A percentile compares a stretch with the other conserved stretches of the same genome.
These are phyloP conservation scores for Suillus paluster DNA, from an alignment of 768 basidiomycete species.

Conservation along the genomic window DNA sequence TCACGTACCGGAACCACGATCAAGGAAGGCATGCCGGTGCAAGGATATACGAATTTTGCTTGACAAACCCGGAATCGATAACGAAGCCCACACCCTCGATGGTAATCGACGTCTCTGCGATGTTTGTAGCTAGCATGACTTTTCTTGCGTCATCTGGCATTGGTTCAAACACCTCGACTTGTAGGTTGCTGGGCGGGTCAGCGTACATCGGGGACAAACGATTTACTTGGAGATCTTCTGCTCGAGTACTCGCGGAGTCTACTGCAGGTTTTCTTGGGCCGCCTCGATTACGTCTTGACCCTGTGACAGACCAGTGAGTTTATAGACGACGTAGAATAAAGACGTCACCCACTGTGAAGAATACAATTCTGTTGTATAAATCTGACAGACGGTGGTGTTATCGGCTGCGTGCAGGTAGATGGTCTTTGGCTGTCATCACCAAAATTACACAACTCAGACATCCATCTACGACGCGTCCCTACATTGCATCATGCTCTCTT, in stretches of 20 bases:
- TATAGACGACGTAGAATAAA: neutral
- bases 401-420: slow-evolving; percentile 99
- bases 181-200: slow-evolving; percentile 99
- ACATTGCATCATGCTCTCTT: no score
- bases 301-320: slow-evolving; percentile 33
- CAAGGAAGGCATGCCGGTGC: slow-evolving; percentile 97
- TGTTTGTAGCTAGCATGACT: slow-evolving; percentile 97
- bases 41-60: slow-evolving; percentile 98
- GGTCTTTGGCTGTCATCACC: slow-evolving; percentile 99
- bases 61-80: slow-evolving; percentile 98
- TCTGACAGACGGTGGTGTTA: slow-evolving; percentile 98
- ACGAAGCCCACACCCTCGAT: slow-evolving; percentile 99
- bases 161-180: slow-evolving; percentile 98
- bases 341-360: slow-evolving; percentile 75
- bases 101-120: slow-evolving; percentile 99
- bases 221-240: slow-evolving; percentile 96
- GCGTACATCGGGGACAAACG: slow-evolving; percentile 98
- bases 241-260: slow-evolving; percentile 92
- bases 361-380: slow-evolving; percentile 98
- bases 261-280: slow-evolving; percentile 93
- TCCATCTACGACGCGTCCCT: no score
- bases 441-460: no score
- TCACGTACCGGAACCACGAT: slow-evolving; percentile 88
- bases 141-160: slow-evolving; percentile 96
- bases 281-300: slow-evolving; percentile 99